Evolutionary conservation across 306 rosid genomes (phyloP), one percentile per base, ranked within the genome.

Genomic region (Cajanus cajan): DNA sequence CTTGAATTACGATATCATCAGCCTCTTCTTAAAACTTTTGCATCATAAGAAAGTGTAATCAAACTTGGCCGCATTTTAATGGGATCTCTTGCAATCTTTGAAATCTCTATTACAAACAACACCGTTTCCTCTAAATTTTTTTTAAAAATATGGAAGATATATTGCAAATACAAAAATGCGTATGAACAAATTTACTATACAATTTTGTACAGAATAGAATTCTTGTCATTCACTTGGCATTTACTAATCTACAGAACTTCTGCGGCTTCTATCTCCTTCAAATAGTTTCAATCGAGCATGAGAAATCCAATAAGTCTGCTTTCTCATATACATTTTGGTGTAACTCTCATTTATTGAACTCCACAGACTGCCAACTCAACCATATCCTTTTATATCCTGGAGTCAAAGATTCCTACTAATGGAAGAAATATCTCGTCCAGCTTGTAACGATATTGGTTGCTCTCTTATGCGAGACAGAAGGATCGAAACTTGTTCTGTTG

Each of bases 381-480:
- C 45, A 57, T 22, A 71, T 28, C 19, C 19, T 47, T 55, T 76
- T 21, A 72, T 24, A 72, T 19, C 45, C 77, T 25, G 7, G 43
- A 36, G 69, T 86, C 86, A 88, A 22, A 83, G 64, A 77, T 81
- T 87, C 86, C 96, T 90, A 78, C 86, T 90, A 65, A 84, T 63
- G 3, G 86, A 74, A 11, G 95, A 79, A 64, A 85, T 78, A 66
- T 94, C 96, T 83, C 92, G 84, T 6, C 83, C 82, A 78, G 86
- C 84, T 82, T 90, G 90, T 44, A 89, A 73, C 14, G 91, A 85
- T 79, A 89, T 88, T 6, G 98, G 94, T 77, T 85, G 92, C 80
- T 92, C 98, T 81, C 90, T 84, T 77, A 92, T 71, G 18, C 88
- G 91, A 68, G 97, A 90, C 47, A 92, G 82, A 70, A 94, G 93